phyloP scores from a whole-genome alignment of 108 stramenopile genomes.

The Nitzschia sp. region DNA sequence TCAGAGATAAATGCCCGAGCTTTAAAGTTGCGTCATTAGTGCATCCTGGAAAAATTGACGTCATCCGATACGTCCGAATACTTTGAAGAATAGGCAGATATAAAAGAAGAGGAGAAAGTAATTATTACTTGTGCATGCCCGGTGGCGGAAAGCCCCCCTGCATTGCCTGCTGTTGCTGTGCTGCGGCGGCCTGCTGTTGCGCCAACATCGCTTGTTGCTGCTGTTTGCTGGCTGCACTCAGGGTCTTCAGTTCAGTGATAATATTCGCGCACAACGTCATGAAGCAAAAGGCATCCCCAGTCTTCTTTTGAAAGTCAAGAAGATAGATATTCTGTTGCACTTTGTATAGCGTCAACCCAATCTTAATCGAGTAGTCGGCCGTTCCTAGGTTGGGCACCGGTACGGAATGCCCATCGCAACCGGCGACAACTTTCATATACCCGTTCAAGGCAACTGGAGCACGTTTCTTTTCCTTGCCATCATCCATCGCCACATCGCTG shows the following conservation, averaged over 20 bases:
- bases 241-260: conserved; percentile 97
- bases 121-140: conserved; percentile 3
- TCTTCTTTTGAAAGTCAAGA: conserved; percentile 96
- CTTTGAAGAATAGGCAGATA: background rate
- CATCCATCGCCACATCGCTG: conserved; percentile 32
- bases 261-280: conserved; percentile 98
- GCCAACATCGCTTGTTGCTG: conserved; percentile 54
- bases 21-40: background rate
- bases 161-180: conserved; percentile 66
- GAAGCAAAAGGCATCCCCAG: conserved; percentile 97
- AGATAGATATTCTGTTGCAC: conserved; percentile 98
- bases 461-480: background rate
- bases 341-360: conserved; percentile 96
- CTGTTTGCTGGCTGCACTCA: conserved; percentile 89
- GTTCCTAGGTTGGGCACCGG: conserved; percentile 82
- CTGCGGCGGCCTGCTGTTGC: conserved; percentile 69
- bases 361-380: conserved; percentile 87
- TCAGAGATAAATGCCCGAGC: no score
- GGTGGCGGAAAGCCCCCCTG: conserved; percentile 17
- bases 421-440: conserved; percentile 70
- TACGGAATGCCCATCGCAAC: conserved; percentile 53
- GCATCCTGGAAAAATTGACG: background rate
- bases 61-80: background rate
- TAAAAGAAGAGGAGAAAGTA: background rate
- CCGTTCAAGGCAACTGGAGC: conserved; percentile 4